Evolutionary conservation across 2,329 filamentous ascomycete species (phyloP).

Genomic region (Fusarium poae): DNA sequence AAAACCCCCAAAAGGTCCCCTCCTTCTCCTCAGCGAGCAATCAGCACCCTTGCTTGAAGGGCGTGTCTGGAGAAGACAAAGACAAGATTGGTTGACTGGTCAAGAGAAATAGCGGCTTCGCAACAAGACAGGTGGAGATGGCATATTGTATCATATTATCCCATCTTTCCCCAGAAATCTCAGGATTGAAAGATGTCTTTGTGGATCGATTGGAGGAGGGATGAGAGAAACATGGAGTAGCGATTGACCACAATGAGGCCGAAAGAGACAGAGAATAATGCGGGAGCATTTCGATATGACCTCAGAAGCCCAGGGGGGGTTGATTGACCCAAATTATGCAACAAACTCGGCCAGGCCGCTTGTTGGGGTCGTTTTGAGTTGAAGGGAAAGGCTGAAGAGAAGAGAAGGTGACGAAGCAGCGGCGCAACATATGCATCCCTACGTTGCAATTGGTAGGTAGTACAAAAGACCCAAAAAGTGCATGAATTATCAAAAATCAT

Average conservation of each 20-base stretch:
- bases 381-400: constrained; percentile 1
- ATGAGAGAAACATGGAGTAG: constrained; percentile 3
- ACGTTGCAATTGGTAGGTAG: constrained; percentile 10
- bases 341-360: constrained; percentile 25
- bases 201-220: constrained; percentile 33
- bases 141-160: constrained; percentile 3
- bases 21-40: constrained; percentile 8
- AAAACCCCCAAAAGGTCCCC: constrained; percentile 29
- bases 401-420: constrained; percentile 7
- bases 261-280: constrained; percentile 9
- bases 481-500: constrained; percentile 35
- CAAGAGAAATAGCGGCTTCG: constrained; percentile 2
- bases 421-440: constrained; percentile 10
- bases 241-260: constrained; percentile 5
- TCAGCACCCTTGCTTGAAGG: constrained; percentile 16
- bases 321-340: constrained; percentile 36
- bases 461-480: constrained; percentile 1
- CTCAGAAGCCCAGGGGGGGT: constrained; percentile 14
- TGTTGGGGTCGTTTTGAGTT: neutral
- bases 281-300: constrained; percentile 9
- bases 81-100: neutral
- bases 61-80: constrained; percentile 21
- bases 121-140: constrained; percentile 14
- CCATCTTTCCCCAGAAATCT: constrained; percentile 26
- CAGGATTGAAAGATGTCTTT: constrained; percentile 21